Base-by-base conservation (phyloP, 805 yeast genomes). In the Phaffomyces thermotolerans region DNA sequence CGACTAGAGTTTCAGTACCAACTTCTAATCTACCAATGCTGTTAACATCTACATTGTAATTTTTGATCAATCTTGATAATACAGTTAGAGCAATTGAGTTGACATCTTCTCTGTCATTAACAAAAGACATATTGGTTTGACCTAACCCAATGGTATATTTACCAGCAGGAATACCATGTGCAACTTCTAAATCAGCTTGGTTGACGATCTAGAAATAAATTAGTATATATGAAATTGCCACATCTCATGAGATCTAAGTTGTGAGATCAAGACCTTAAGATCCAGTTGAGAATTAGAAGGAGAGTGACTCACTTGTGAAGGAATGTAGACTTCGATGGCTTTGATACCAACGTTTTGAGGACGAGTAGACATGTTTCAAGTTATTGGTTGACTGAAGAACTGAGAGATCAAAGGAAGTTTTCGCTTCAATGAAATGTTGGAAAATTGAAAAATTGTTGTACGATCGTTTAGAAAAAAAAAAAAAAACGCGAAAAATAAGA, bases 71-170 rank as follows among this genome's bases (percentile, higher is more conserved):
- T 47, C 78, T 79, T 49, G 84, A 78, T 49, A 85, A 73, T 18
- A 76, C 97, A n/a, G 98, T 93, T 61, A 93, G 72, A n/a, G 86
- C 71, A 75, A 93, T 74, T 32, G 99, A 93, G 73, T 90, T 90
- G 58, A 89, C 89, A 62, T 93, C 99, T 69, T 93, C 98, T 66
- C 96, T 81, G 70, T 93, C 99, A 64, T 91, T 84, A 53, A 93
- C 98, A 59, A 87, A 93, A 17, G 95, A 78, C 99, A 93, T 93
- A 68, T 89, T 88, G 59, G 96, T 91, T 73, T 93, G 99, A 52
- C 99, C 99, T 48, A 93, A 76, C 40, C 99, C 99, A 66, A 93
- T 91, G 62, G 99, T 93, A 76, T 89, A 93, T 67, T 93, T 93
- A 48, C 99, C 99, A 43, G 84, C 71, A 20, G 98, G 78, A 49